A percentile compares a stretch with the other conserved stretches of the same genome.
Evolutionary conservation across 1,284 basidiomycete species (phyloP).

Genomic region (Gymnopus androsaceus): DNA sequence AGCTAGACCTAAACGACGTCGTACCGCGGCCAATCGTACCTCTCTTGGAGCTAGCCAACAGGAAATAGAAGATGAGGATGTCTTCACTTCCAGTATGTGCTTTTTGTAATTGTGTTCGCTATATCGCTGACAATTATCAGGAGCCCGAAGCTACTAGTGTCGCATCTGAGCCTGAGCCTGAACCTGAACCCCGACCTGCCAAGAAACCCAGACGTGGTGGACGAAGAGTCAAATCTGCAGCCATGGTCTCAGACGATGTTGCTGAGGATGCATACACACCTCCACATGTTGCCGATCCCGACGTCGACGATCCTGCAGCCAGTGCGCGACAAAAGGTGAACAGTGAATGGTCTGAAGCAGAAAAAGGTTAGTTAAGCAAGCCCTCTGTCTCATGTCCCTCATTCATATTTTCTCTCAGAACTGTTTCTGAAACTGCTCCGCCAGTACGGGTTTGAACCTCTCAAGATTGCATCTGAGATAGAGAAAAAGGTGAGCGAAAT

Average conservation of each 20-base stretch:
- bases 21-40: constrained; percentile 35
- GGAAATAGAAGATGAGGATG: constrained; percentile 40
- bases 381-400: constrained; percentile 15
- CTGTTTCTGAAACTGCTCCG: constrained; percentile 65
- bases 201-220: constrained; percentile 39
- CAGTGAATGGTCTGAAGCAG: constrained; percentile 56
- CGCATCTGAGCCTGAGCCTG: constrained; percentile 11
- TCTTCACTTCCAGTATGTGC: neutral
- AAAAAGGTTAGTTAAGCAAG: constrained; percentile 50
- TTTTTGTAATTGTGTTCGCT: neutral
- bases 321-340: constrained; percentile 37
- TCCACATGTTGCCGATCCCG: constrained; percentile 17
- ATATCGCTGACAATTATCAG: constrained; percentile 2
- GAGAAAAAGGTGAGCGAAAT: constrained; percentile 61
- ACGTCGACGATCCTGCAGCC: constrained; percentile 31
- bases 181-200: constrained; percentile 32
- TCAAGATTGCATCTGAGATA: constrained; percentile 72
- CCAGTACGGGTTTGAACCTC: constrained; percentile 75
- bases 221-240: constrained; percentile 36
- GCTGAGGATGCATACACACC: constrained; percentile 20
- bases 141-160: constrained; percentile 21
- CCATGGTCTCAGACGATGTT: constrained; percentile 26
- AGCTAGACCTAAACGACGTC: constrained; percentile 41
- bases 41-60: constrained; percentile 36
- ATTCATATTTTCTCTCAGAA: constrained; percentile 35